Evolutionary conservation across 768 basidiomycete species (phyloP).

Genomic region (Dioszegia crocea): DNA sequence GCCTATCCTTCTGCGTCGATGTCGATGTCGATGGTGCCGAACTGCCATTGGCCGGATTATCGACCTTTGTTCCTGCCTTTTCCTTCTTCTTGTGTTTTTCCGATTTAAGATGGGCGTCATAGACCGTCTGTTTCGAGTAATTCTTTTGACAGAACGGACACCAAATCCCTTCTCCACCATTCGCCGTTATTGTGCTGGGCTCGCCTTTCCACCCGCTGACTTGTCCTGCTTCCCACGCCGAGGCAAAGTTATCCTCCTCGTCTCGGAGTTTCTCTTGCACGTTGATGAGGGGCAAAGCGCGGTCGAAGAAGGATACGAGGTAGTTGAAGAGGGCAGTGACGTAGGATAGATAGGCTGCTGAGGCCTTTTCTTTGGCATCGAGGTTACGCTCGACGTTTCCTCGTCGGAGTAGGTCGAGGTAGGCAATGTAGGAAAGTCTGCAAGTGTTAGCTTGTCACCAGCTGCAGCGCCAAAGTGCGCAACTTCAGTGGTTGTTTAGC

Average conservation of each 20-base stretch:
- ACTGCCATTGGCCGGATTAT: constrained; percentile 57
- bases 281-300: constrained; percentile 77
- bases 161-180: constrained; percentile 71
- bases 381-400: constrained; percentile 55
- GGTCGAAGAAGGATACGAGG: constrained; percentile 76
- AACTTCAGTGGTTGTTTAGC: constrained; percentile 7
- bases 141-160: constrained; percentile 65
- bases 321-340: constrained; percentile 77
- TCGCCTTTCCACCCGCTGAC: constrained; percentile 68
- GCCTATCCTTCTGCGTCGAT: constrained; percentile 37
- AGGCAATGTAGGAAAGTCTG: constrained; percentile 82
- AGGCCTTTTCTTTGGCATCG: constrained; percentile 43
- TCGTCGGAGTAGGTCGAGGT: constrained; percentile 76
- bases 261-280: constrained; percentile 64
- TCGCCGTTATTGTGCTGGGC: constrained; percentile 51
- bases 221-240: constrained; percentile 73
- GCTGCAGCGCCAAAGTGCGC: not conserved
- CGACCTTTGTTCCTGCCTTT: constrained; percentile 36
- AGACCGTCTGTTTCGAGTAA: constrained; percentile 96
- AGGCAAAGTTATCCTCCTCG: constrained; percentile 66
- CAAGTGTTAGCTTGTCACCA: too few species aligned
- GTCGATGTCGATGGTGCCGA: constrained; percentile 36
- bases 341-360: constrained; percentile 59
- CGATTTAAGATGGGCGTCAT: constrained; percentile 88
- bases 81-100: constrained; percentile 83